Evolutionary conservation across 495 filamentous ascomycete genomes (phyloP).

Genomic region (Tetracladium setigerum): DNA sequence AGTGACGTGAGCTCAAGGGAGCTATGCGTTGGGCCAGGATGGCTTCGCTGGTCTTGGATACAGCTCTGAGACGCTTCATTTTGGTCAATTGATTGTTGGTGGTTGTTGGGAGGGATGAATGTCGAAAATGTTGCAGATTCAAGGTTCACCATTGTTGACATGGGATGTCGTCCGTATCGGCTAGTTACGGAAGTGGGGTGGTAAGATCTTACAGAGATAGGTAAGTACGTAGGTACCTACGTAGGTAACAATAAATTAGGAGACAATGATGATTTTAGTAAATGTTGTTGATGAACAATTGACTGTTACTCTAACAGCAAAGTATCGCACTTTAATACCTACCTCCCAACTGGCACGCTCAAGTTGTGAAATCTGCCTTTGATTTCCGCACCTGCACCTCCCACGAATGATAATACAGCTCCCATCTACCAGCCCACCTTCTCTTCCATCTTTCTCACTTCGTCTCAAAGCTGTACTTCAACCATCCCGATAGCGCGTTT

Average conservation of each 20-base stretch:
- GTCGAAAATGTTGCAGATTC: not conserved
- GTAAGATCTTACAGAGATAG: too few relatives aligned
- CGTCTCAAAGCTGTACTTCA: constrained; percentile 79
- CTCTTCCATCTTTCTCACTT: constrained; percentile 24
- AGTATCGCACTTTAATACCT: constrained; percentile 7
- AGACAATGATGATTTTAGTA: too few relatives aligned
- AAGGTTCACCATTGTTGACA: not conserved
- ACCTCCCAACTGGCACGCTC: not conserved
- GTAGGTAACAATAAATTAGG: too few relatives aligned
- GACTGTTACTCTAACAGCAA: constrained; percentile 18
- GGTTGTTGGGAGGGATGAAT: not conserved
- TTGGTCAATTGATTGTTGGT: constrained; percentile 23
- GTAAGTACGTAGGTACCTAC: too few relatives aligned
- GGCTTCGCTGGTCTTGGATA: constrained; percentile 20
- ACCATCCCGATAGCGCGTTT: constrained; percentile 85
- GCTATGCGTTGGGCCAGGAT: constrained; percentile 3
- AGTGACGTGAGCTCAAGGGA: constrained; percentile 7
- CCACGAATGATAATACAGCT: constrained; percentile 13
- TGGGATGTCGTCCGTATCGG: not conserved
- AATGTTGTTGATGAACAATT: not conserved
- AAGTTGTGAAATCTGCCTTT: too few relatives aligned
- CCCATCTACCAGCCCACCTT: not conserved
- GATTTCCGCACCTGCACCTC: not conserved
- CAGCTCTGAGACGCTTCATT: constrained; percentile 28
- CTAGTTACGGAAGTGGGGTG: constrained; percentile 5